phyloP scores from a whole-genome alignment of 1,284 basidiomycete species.

The Austroboletus novae-zelandiae region DNA sequence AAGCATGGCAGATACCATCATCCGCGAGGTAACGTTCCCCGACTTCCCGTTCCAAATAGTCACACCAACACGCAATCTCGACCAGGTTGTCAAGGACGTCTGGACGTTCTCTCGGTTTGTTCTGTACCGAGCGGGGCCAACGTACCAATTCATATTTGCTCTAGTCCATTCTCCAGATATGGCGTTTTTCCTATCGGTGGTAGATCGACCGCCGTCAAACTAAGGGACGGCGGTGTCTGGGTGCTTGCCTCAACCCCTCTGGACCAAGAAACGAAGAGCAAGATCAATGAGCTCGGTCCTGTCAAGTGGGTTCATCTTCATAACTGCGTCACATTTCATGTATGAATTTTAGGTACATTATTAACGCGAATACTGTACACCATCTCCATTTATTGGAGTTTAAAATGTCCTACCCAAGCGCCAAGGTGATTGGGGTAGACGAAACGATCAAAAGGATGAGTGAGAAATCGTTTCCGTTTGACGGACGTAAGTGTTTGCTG shows the following conservation, averaged over 20 bases:
- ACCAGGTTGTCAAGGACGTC: constrained; percentile 55
- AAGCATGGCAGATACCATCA: constrained; percentile 27
- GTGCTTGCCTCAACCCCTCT: constrained; percentile 84
- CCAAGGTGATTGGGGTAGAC: constrained; percentile 69
- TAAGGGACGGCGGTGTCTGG: constrained; percentile 75
- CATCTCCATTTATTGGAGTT: constrained; percentile 68
- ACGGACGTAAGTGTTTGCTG: constrained; percentile 54
- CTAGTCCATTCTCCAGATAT: constrained; percentile 67
- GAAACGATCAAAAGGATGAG: constrained; percentile 46
- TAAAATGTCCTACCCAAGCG: constrained; percentile 74
- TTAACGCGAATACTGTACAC: constrained; percentile 65
- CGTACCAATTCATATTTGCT: constrained; percentile 9
- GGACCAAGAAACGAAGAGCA: constrained; percentile 68
- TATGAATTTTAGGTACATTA: constrained; percentile 52
- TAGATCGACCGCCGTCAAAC: constrained; percentile 78
- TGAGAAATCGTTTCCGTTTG: constrained; percentile 46
- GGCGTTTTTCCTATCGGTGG: constrained; percentile 75
- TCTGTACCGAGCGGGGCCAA: not conserved
- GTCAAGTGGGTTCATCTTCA: constrained; percentile 52
- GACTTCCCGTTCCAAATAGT: not conserved
- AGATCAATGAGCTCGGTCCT: constrained; percentile 70
- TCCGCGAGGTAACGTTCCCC: constrained; percentile 26
- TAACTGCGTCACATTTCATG: not conserved
- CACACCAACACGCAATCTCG: not conserved
- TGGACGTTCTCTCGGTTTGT: constrained; percentile 72